A percentile compares a stretch with the other conserved stretches of the same genome.
Conservation (phyloP, 2,329 filamentous ascomycete species). For the Arthrobotrys entomopaga region DNA sequence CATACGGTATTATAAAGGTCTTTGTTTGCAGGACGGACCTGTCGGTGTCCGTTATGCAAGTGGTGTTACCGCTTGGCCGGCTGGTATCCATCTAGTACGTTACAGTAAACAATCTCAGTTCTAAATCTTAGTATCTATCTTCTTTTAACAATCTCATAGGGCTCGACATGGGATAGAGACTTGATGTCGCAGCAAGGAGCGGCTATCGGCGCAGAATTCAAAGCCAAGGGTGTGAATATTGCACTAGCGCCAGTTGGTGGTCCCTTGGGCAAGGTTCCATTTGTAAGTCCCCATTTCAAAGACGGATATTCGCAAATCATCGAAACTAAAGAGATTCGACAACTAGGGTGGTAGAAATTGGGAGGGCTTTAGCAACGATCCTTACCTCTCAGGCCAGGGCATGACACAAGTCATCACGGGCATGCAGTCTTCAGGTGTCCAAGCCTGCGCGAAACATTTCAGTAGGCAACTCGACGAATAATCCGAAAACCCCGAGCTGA, state of each 20-base stretch:
- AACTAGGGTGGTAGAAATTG: conserved; percentile 76
- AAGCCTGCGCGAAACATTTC: conserved; percentile 77
- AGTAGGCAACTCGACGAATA: conserved; percentile 11
- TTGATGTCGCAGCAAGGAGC: conserved; percentile 76
- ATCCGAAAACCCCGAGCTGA: background rate
- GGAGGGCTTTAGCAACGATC: conserved; percentile 78
- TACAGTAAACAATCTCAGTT: conserved; percentile 59
- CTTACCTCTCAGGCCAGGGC: conserved; percentile 76
- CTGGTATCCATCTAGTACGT: conserved; percentile 62
- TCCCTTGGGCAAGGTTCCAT: conserved; percentile 46
- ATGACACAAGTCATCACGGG: conserved; percentile 79
- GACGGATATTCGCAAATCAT: background rate
- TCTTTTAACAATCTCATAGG: conserved; percentile 60
- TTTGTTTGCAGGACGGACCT: conserved; percentile 90
- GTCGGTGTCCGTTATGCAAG: conserved; percentile 81
- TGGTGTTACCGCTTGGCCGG: conserved; percentile 82
- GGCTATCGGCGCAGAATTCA: conserved; percentile 80
- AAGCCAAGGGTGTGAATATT: conserved; percentile 78
- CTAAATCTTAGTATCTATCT: background rate
- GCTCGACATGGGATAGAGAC: conserved; percentile 80
- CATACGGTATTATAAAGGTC: conserved; percentile 66
- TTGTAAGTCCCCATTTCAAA: conserved; percentile 10
- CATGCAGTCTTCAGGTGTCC: conserved; percentile 82
- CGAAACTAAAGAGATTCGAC: background rate
- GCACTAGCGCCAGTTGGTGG: conserved; percentile 78